A percentile compares a stretch with the other conserved stretches of the same genome.
These are phyloP conservation scores for Hamigera avellanea DNA, from an alignment of 495 filamentous ascomycete species.

Conservation along the genomic window DNA sequence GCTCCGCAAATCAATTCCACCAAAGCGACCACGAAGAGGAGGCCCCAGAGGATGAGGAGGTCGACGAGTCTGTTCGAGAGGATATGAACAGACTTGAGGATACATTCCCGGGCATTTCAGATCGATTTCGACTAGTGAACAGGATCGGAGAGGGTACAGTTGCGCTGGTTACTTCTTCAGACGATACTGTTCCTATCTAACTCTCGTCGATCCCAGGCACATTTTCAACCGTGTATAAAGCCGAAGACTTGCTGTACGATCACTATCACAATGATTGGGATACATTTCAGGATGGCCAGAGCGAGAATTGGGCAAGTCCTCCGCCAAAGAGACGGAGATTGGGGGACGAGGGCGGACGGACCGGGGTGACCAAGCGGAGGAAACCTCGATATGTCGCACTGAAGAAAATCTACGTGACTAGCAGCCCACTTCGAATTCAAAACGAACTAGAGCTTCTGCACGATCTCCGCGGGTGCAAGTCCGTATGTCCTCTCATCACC, in stretches of 20 bases:
- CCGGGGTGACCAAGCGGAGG: slow-evolving; percentile 16
- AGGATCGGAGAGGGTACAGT: slow-evolving; percentile 83
- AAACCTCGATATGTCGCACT: slow-evolving; percentile 77
- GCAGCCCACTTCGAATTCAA: slow-evolving; percentile 80
- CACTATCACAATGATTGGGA: slow-evolving; percentile 83
- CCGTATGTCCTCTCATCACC: slow-evolving; percentile 91
- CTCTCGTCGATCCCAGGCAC: slow-evolving; percentile 47
- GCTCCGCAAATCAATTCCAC: slow-evolving; percentile 11
- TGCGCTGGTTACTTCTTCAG: not conserved
- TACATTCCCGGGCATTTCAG: slow-evolving; percentile 70
- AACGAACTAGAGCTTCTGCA: slow-evolving; percentile 97
- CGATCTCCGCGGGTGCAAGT: slow-evolving; percentile 67
- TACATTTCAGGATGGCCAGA: slow-evolving; percentile 42
- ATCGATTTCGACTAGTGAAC: slow-evolving; percentile 82
- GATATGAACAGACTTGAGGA: slow-evolving; percentile 81
- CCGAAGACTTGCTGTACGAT: slow-evolving; percentile 87
- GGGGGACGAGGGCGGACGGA: slow-evolving; percentile 16
- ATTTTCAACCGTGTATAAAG: slow-evolving; percentile 97
- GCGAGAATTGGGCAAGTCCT: slow-evolving; percentile 50
- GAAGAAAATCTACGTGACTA: slow-evolving; percentile 99
- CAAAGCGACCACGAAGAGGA: slow-evolving; percentile 32
- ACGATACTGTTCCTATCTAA: not conserved
- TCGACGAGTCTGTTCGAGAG: slow-evolving; percentile 61
- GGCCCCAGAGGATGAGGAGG: slow-evolving; percentile 39
- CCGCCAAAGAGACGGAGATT: slow-evolving; percentile 39